These are phyloP conservation scores for Volvox africanus DNA, from an alignment of 139 green algal species.

Conservation along the genomic window DNA sequence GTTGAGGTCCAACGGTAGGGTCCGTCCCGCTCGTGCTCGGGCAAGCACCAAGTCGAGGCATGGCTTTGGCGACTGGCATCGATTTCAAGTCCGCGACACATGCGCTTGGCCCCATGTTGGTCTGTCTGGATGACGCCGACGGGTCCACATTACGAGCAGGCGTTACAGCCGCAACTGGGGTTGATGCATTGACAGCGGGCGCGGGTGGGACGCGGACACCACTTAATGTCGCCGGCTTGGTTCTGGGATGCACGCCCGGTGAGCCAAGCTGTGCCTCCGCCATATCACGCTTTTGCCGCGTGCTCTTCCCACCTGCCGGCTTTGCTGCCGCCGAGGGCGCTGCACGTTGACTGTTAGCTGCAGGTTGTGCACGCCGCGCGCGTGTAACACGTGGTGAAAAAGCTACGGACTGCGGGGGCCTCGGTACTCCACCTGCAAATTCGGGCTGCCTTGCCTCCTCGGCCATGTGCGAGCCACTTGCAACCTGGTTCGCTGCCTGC, in stretches of 20 bases:
- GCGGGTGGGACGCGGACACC: too few species aligned
- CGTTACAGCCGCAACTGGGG: neutral
- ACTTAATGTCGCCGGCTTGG: neutral
- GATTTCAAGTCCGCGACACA: too few species aligned
- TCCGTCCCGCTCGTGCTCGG: too few species aligned
- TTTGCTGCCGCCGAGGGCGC: neutral
- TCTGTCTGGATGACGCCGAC: too few species aligned
- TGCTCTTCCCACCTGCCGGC: neutral
- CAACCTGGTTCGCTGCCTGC: neutral
- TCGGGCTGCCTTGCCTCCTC: neutral
- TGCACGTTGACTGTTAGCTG: neutral
- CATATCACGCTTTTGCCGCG: neutral
- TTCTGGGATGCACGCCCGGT: conserved; percentile 13
- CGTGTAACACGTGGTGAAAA: conserved; percentile 14
- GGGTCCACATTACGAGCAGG: too few species aligned
- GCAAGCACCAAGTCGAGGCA: too few species aligned
- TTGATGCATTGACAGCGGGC: neutral
- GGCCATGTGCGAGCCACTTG: neutral
- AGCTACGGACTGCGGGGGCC: too few species aligned
- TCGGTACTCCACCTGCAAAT: neutral
- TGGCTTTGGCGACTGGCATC: too few species aligned
- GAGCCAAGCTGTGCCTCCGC: conserved; percentile 23
- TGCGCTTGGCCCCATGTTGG: too few species aligned
- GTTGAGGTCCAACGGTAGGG: too few species aligned
- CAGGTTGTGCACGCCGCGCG: neutral